phyloP scores from a whole-genome alignment of 78 protist genomes.

The Dictyostelium discoideum region dicty_2.7 NC_007091.3:26001-26500 shows the following conservation, averaged over 20 bases:
- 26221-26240: not conserved
- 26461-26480: too few relatives aligned
- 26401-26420: too few relatives aligned
- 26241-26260: not conserved
- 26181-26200: slow-evolving; percentile 58
- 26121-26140: too few relatives aligned
- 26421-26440: too few relatives aligned
- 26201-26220: not conserved
- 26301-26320: not conserved
- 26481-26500: not conserved
- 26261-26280: not conserved
- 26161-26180: slow-evolving; percentile 53
- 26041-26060: too few relatives aligned
- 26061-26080: too few relatives aligned
- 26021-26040: too few relatives aligned
- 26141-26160: slow-evolving; percentile 15
- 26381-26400: too few relatives aligned
- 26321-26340: not conserved
- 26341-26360: too few relatives aligned
- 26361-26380: too few relatives aligned
- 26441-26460: not conserved
- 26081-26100: too few relatives aligned
- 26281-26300: not conserved
- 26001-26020: slow-evolving; percentile 57
- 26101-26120: too few relatives aligned